These are phyloP conservation scores for Lachancea dasiensis DNA, from an alignment of 805 yeast genomes.

Conservation along the genomic window DNA sequence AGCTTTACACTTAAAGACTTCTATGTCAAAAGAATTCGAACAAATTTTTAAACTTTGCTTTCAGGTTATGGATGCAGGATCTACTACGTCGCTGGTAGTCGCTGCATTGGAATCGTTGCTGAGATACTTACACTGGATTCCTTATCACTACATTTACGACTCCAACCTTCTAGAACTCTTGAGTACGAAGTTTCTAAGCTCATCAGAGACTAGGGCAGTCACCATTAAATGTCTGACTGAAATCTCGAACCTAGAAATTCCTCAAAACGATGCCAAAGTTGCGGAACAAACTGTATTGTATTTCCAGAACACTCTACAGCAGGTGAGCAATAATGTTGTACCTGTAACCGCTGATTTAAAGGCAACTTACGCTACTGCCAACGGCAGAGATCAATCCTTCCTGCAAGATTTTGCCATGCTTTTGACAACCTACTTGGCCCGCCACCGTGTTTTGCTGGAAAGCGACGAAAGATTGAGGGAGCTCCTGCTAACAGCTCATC, in stretches of 20 bases:
- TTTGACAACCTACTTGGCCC: constrained; percentile 73
- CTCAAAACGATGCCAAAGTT: constrained; percentile 40
- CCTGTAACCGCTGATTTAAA: constrained; percentile 71
- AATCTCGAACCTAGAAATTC: constrained; percentile 62
- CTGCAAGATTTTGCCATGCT: constrained; percentile 94
- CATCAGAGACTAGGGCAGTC: constrained; percentile 73
- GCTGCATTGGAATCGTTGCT: constrained; percentile 80
- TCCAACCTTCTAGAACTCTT: constrained; percentile 71
- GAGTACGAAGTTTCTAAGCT: constrained; percentile 68
- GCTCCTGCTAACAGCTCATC: constrained; percentile 64
- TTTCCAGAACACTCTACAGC: constrained; percentile 70
- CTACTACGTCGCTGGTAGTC: constrained; percentile 73
- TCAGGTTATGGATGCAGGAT: constrained; percentile 85
- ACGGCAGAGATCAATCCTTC: constrained; percentile 83
- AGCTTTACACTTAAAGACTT: constrained; percentile 71
- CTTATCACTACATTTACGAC: constrained; percentile 81
- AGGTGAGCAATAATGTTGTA: constrained; percentile 54
- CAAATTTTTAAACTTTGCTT: constrained; percentile 90
- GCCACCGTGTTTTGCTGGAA: constrained; percentile 65
- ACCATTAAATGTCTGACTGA: constrained; percentile 92
- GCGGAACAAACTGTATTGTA: constrained; percentile 51
- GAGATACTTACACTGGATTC: constrained; percentile 92
- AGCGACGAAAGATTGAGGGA: constrained; percentile 47
- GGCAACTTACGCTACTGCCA: constrained; percentile 65
- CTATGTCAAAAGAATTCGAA: constrained; percentile 85